Conservation (phyloP, 768 basidiomycete genomes). For the Saitozyma sp. region DNA sequence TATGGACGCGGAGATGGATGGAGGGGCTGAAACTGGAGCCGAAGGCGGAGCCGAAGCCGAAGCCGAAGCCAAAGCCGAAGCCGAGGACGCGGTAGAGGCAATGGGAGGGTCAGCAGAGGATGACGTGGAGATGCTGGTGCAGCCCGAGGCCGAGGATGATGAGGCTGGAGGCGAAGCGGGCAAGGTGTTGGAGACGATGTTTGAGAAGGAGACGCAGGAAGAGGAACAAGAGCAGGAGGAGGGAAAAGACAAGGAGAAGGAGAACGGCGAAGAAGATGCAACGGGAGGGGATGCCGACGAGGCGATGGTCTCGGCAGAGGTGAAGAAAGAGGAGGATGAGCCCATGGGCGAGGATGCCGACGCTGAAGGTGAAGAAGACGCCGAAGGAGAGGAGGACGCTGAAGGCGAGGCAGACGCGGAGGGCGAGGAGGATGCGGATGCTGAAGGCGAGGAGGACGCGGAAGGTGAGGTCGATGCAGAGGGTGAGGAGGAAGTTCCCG, state of each 20-base stretch:
- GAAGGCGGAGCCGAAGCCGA: conserved; percentile 19
- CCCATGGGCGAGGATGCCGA: conserved; percentile 39
- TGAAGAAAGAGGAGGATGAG: conserved; percentile 33
- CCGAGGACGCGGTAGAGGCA: conserved; percentile 17
- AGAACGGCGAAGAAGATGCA: conserved; percentile 21
- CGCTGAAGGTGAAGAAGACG: conserved; percentile 42
- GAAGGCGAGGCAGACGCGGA: conserved; percentile 46
- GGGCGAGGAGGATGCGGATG: conserved; percentile 51
- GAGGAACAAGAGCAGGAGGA: no score
- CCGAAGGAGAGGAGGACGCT: conserved; percentile 44
- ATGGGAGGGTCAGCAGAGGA: conserved; percentile 41
- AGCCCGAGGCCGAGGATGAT: conserved; percentile 18
- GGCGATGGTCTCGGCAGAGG: conserved; percentile 43
- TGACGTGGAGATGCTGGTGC: conserved; percentile 44
- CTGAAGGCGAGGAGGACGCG: conserved; percentile 43
- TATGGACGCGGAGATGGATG: conserved; percentile 3
- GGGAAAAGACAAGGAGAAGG: conserved; percentile 10
- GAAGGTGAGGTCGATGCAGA: conserved; percentile 55
- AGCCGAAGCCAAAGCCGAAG: conserved; percentile 12
- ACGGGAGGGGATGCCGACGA: conserved; percentile 35
- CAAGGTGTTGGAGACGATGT: conserved; percentile 47
- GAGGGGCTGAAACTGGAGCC: conserved; percentile 10
- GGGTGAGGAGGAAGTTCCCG: conserved; percentile 2
- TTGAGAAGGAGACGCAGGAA: conserved; percentile 16
- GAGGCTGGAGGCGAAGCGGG: conserved; percentile 47